Conservation (phyloP, 495 filamentous ascomycete genomes). For the Tuber microsphaerosporum region DNA sequence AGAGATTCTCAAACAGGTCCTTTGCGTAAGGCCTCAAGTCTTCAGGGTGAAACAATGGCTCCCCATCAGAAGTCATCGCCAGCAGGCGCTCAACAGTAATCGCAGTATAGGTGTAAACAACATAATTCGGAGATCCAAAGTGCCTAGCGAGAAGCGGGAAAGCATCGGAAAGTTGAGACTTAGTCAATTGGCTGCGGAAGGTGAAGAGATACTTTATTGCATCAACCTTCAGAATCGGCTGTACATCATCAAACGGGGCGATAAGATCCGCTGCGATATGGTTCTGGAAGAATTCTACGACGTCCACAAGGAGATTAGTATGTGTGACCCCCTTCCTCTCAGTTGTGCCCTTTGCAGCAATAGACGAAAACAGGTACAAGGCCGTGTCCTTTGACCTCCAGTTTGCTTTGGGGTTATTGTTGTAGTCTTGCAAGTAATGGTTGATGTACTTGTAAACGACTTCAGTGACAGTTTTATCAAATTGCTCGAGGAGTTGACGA, state of each 20-base stretch:
- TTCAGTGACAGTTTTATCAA: conserved; percentile 71
- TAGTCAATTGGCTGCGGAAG: conserved; percentile 82
- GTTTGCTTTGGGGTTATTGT: conserved; percentile 59
- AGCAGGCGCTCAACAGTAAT: conserved; percentile 88
- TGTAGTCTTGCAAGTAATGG: conserved; percentile 64
- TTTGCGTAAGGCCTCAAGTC: conserved; percentile 73
- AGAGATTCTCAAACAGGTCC: conserved; percentile 84
- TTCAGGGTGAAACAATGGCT: conserved; percentile 64
- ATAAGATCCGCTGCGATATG: conserved; percentile 80
- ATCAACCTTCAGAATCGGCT: conserved; percentile 89
- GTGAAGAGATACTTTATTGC: conserved; percentile 94
- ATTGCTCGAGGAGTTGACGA: conserved; percentile 74
- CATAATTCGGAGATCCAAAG: conserved; percentile 76
- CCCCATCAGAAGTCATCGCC: conserved; percentile 65
- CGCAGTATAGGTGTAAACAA: conserved; percentile 93
- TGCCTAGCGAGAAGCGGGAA: conserved; percentile 87
- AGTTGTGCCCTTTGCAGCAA: conserved; percentile 85
- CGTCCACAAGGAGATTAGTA: conserved; percentile 74
- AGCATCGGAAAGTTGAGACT: conserved; percentile 77
- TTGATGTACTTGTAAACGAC: conserved; percentile 76
- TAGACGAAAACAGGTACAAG: conserved; percentile 86
- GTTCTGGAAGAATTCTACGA: conserved; percentile 86
- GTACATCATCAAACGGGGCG: conserved; percentile 51
- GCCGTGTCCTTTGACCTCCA: conserved; percentile 98
- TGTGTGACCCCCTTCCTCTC: conserved; percentile 77